Percentiles rank a stretch among this genome's conserved stretches.
phyloP scores from a whole-genome alignment of 1,139 yeast genomes.

The Zygosaccharomyces sapae region DNA sequence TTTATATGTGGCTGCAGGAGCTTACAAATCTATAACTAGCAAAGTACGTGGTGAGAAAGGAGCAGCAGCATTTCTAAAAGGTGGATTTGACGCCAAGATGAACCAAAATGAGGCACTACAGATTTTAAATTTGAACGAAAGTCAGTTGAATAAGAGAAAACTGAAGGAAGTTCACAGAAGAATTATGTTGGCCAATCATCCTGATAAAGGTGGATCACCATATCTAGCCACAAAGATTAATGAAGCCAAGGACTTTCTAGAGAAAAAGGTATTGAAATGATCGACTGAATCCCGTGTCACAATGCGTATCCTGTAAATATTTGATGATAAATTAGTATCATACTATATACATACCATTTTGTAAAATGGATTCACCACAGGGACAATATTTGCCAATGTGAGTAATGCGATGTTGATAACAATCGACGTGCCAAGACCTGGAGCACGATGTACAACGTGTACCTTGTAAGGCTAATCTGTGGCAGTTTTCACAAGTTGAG shows the following conservation, averaged over 20 bases:
- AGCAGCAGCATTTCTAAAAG: slow-evolving; percentile 46
- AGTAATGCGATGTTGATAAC: slow-evolving; percentile 30
- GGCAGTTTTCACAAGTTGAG: slow-evolving; percentile 23
- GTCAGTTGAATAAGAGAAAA: slow-evolving; percentile 67
- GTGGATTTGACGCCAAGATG: slow-evolving; percentile 91
- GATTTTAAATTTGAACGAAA: slow-evolving; percentile 78
- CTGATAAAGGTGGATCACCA: slow-evolving; percentile 97
- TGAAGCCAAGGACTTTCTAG: slow-evolving; percentile 92
- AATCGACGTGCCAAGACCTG: slow-evolving; percentile 32
- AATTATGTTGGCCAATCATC: slow-evolving; percentile 92
- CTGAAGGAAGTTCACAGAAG: slow-evolving; percentile 89
- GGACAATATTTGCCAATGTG: slow-evolving; percentile 27
- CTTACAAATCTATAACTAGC: slow-evolving; percentile 52
- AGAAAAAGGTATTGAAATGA: slow-evolving; percentile 51
- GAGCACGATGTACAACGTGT: slow-evolving; percentile 20
- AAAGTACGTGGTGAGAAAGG: slow-evolving; percentile 59
- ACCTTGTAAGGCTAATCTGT: slow-evolving; percentile 27
- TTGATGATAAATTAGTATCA: slow-evolving; percentile 6
- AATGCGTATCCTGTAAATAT: slow-evolving; percentile 12
- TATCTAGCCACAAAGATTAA: slow-evolving; percentile 93
- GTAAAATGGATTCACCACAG: slow-evolving; percentile 22
- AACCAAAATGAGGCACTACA: slow-evolving; percentile 84
- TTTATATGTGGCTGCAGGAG: slow-evolving; percentile 63
- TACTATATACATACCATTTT: slow-evolving; percentile 26
- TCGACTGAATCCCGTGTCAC: neutral